Evolutionary conservation across 2,329 filamentous ascomycete species (phyloP).

Genomic region (Hypoxylon sp.): DNA sequence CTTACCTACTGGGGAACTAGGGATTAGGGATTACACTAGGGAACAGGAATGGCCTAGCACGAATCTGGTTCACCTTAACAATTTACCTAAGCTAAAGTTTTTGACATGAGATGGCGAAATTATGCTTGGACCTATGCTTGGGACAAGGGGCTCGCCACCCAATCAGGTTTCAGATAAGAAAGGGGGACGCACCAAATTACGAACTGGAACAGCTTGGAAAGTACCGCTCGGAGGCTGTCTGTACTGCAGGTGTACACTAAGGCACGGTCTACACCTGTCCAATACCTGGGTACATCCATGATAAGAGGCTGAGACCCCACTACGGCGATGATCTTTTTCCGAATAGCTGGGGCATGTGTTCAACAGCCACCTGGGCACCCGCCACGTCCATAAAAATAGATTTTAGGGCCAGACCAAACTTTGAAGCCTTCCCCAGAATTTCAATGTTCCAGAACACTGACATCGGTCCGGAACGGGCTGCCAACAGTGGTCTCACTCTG

Average conservation of each 20-base stretch:
- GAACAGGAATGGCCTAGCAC: conserved; percentile 8
- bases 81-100: background rate
- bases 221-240: background rate
- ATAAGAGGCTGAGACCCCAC: conserved; percentile 21
- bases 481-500: background rate
- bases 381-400: conserved; percentile 19
- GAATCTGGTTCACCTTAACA: conserved; percentile 18
- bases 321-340: conserved; percentile 17
- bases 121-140: conserved; percentile 26
- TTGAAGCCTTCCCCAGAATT: conserved; percentile 16
- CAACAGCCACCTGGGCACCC: background rate
- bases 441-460: conserved; percentile 28
- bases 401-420: conserved; percentile 17
- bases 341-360: conserved; percentile 13
- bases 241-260: background rate
- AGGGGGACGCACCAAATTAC: conserved; percentile 24
- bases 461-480: background rate
- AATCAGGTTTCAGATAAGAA: conserved; percentile 30
- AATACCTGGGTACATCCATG: background rate
- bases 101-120: conserved; percentile 29
- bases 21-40: too few species aligned
- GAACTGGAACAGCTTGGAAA: conserved; percentile 16
- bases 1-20: too few species aligned
- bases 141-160: conserved; percentile 10
- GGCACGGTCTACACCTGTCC: background rate